A percentile compares a stretch with the other conserved stretches of the same genome.
phyloP scores from a whole-genome alignment of 495 filamentous ascomycete genomes.

The Neurospora sp. region DNA sequence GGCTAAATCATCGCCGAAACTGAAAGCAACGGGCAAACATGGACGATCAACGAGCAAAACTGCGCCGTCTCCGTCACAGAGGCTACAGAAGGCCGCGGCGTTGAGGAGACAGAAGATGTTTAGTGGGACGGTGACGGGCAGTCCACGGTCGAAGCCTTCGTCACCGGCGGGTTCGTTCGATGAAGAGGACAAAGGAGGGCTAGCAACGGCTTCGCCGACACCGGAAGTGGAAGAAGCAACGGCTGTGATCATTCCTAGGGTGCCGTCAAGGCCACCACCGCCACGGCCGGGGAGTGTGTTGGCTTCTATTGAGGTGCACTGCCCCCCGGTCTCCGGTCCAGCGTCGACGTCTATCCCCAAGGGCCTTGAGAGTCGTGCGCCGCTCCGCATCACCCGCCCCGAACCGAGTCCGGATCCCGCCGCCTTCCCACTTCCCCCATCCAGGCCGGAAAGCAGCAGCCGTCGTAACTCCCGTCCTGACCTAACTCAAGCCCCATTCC shows the following conservation, averaged over 20 bases:
- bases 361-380: no score
- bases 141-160: not conserved
- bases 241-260: not conserved
- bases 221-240: not conserved
- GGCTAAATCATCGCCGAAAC: not conserved
- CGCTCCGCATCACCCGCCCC: not conserved
- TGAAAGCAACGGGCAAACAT: not conserved
- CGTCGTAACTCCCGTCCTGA: not conserved
- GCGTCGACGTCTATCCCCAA: no score
- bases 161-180: no score
- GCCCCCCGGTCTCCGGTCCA: no score
- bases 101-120: slow-evolving; percentile 9
- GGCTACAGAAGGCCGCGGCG: slow-evolving; percentile 7
- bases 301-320: not conserved
- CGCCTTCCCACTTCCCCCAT: not conserved
- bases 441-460: not conserved
- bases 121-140: not conserved
- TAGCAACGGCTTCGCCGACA: no score
- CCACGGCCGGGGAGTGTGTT: not conserved
- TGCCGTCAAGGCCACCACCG: not conserved
- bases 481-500: not conserved
- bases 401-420: not conserved
- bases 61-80: slow-evolving; percentile 5
- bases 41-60: slow-evolving; percentile 1
- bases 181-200: no score